A percentile compares a stretch with the other conserved stretches of the same genome.
Evolutionary conservation across 2,329 filamentous ascomycete species (phyloP).

Genomic region (Biscogniauxia sp.): DNA sequence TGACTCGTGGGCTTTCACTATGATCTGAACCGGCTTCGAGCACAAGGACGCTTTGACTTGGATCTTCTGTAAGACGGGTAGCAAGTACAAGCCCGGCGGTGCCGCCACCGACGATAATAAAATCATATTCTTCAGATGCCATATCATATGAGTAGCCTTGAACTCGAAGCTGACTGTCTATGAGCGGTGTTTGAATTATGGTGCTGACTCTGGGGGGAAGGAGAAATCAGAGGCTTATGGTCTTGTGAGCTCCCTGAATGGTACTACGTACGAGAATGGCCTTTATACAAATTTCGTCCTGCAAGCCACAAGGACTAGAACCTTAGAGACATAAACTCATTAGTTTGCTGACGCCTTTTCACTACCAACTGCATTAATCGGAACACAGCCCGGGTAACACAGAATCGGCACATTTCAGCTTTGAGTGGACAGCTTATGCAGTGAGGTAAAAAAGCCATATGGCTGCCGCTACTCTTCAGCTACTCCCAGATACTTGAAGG

Average conservation of each 20-base stretch:
- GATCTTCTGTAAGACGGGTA: slow-evolving; percentile 15
- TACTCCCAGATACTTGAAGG: no score
- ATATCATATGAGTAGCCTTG: not conserved
- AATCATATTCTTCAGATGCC: slow-evolving; percentile 2
- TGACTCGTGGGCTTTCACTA: slow-evolving; percentile 12
- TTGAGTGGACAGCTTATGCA: not conserved
- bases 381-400: not conserved
- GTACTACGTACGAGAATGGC: not conserved
- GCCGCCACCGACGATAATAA: slow-evolving; percentile 12
- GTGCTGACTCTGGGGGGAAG: not conserved
- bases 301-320: not conserved
- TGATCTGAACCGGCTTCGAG: slow-evolving; percentile 16
- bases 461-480: no score
- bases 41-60: slow-evolving; percentile 12
- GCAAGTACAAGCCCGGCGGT: slow-evolving; percentile 18
- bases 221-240: not conserved
- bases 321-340: no score
- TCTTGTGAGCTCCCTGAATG: not conserved
- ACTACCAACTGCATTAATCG: not conserved
- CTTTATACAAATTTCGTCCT: not conserved
- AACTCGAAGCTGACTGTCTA: not conserved
- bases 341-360: not conserved
- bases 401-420: not conserved
- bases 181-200: not conserved
- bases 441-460: not conserved